Percentiles rank a stretch among this genome's conserved stretches.
phyloP scores from a whole-genome alignment of 768 basidiomycete genomes.

The Rhizopogon roseolus region DNA sequence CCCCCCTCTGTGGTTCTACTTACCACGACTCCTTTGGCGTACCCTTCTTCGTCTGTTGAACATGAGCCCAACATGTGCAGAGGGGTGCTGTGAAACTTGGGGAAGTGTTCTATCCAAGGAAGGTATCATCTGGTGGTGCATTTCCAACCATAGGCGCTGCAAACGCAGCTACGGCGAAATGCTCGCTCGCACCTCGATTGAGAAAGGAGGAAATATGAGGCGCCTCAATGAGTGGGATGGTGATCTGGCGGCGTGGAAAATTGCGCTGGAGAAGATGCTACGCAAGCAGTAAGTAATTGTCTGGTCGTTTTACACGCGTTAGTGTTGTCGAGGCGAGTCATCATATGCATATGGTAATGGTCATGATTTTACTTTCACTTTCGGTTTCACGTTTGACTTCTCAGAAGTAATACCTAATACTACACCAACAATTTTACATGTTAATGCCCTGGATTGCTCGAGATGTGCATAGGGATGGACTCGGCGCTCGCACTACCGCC shows the following conservation, averaged over 20 bases:
- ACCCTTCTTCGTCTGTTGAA: conserved; percentile 44
- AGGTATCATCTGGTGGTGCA: conserved; percentile 47
- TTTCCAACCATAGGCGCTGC: conserved; percentile 32
- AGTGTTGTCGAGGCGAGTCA: too few species aligned
- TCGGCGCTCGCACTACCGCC: too few species aligned
- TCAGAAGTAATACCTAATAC: too few species aligned
- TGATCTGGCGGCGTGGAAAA: conserved; percentile 38
- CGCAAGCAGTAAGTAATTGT: not conserved
- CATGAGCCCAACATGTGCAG: conserved; percentile 35
- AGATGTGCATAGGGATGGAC: too few species aligned
- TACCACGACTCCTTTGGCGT: conserved; percentile 52
- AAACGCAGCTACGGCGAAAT: conserved; percentile 14
- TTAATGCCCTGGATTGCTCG: too few species aligned
- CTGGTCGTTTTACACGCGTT: not conserved
- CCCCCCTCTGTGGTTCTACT: conserved; percentile 55
- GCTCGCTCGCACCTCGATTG: conserved; percentile 16
- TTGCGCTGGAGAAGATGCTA: conserved; percentile 7
- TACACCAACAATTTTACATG: too few species aligned
- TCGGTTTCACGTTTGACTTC: too few species aligned
- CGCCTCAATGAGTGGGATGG: conserved; percentile 48
- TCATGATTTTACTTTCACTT: too few species aligned
- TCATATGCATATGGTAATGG: too few species aligned
- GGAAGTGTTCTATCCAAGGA: conserved; percentile 39
- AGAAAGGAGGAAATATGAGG: conserved; percentile 36
- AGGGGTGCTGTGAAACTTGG: conserved; percentile 43